Evolutionary conservation across 129 eudicot genomes (phyloP).

Genomic region (Flaveria trinervia): DNA sequence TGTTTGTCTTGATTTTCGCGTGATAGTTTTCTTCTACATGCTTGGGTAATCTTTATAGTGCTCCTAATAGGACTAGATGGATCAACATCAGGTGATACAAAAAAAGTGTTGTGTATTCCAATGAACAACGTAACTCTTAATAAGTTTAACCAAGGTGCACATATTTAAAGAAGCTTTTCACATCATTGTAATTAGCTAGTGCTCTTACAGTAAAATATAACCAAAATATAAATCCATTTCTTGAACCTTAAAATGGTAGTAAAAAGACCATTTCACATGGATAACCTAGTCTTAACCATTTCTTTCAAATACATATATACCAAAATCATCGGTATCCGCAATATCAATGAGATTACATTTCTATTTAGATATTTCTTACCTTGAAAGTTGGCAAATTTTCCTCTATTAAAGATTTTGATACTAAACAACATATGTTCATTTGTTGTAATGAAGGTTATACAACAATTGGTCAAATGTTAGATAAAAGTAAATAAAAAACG

Average conservation of each 20-base stretch:
- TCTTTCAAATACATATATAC: neutral
- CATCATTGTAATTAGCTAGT: neutral
- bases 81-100: neutral
- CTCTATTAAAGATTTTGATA: too few species aligned
- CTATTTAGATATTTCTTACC: too few species aligned
- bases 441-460: too few species aligned
- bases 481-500: too few species aligned
- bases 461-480: too few species aligned
- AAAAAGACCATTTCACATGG: neutral
- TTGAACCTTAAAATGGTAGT: neutral
- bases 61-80: neutral
- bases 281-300: neutral
- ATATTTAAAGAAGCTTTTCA: neutral
- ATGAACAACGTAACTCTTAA: too few species aligned
- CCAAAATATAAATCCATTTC: neutral
- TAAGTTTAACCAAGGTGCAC: too few species aligned
- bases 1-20: too few species aligned
- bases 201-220: neutral
- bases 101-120: neutral
- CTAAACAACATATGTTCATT: too few species aligned
- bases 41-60: too few species aligned
- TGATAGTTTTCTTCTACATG: too few species aligned
- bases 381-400: too few species aligned
- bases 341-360: neutral
- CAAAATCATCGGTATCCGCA: neutral